Evolutionary conservation across 108 stramenopile genomes (phyloP).

Genomic region (Stephanodiscus triporus): DNA sequence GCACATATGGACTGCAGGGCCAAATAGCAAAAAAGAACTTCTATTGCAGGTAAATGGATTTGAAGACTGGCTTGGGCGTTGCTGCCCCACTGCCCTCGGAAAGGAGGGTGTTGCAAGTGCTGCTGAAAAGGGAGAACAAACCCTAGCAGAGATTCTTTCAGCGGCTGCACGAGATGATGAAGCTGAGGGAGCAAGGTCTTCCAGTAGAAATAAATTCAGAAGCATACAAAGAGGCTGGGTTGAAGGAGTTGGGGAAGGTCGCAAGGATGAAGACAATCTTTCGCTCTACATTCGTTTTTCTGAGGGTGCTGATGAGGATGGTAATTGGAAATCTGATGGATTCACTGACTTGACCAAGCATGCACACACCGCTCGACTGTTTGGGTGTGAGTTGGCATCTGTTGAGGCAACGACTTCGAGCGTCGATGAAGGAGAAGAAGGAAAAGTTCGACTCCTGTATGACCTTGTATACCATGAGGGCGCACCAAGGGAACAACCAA

Average conservation of each 20-base stretch:
- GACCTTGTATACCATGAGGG: conserved; percentile 79
- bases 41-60: conserved; percentile 67
- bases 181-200: conserved; percentile 33
- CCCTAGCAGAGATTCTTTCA: conserved; percentile 75
- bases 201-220: conserved; percentile 18
- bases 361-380: conserved; percentile 57
- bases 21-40: conserved; percentile 67
- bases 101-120: conserved; percentile 81
- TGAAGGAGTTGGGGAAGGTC: conserved; percentile 84
- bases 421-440: conserved; percentile 87
- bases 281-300: conserved; percentile 85
- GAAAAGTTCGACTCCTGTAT: conserved; percentile 81
- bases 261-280: conserved; percentile 86
- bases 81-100: conserved; percentile 72
- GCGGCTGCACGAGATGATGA: conserved; percentile 57
- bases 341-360: conserved; percentile 75
- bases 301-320: conserved; percentile 84
- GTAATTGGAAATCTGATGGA: conserved; percentile 70
- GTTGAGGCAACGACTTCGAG: conserved; percentile 73
- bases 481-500: conserved; percentile 51
- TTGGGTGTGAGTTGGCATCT: conserved; percentile 54
- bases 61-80: conserved; percentile 86
- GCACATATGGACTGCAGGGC: conserved; percentile 84
- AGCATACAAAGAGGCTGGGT: conserved; percentile 67
- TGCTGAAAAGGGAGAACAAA: conserved; percentile 69